phyloP scores from a whole-genome alignment of 495 filamentous ascomycete genomes.

The Annulohypoxylon stygium region DNA sequence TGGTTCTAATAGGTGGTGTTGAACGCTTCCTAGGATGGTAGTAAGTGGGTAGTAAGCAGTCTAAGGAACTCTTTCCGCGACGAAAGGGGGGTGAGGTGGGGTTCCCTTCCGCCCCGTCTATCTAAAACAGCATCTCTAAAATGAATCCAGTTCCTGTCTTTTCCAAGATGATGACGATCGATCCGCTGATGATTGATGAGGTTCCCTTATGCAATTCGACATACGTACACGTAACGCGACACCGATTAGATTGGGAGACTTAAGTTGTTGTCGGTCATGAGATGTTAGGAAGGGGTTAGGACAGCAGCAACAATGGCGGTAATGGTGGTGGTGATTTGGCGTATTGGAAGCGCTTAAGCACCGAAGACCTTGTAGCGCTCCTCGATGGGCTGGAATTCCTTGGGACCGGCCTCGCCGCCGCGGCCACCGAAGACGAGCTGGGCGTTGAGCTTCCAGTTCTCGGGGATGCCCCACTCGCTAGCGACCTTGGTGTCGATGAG shows the following conservation, averaged over 20 bases:
- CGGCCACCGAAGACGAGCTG: conserved; percentile 74
- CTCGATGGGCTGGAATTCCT: conserved; percentile 68
- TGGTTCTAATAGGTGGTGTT: conserved; percentile 39
- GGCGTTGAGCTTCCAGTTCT: conserved; percentile 70
- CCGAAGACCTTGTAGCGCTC: conserved; percentile 65
- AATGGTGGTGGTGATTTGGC: neutral
- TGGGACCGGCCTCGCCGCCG: conserved; percentile 62
- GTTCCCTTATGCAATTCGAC: conserved; percentile 9
- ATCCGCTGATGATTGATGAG: neutral
- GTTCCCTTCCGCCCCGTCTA: conserved; percentile 17
- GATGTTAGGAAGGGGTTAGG: neutral
- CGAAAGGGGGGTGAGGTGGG: neutral
- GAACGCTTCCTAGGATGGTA: conserved; percentile 33
- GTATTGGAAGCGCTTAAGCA: conserved; percentile 46
- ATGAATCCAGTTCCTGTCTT: conserved; percentile 24
- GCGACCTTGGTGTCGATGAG: conserved; percentile 70
- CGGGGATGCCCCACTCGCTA: conserved; percentile 69
- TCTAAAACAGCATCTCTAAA: conserved; percentile 32
- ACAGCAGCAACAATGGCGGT: neutral
- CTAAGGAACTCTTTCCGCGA: conserved; percentile 28
- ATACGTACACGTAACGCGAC: conserved; percentile 9
- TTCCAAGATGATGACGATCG: conserved; percentile 14
- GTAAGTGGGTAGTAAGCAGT: conserved; percentile 10
- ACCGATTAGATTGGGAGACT: conserved; percentile 3
- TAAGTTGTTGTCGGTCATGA: conserved; percentile 6